A percentile compares a stretch with the other conserved stretches of the same genome.
phyloP scores from a whole-genome alignment of 768 basidiomycete genomes.

The Mycena sanguinolenta region DNA sequence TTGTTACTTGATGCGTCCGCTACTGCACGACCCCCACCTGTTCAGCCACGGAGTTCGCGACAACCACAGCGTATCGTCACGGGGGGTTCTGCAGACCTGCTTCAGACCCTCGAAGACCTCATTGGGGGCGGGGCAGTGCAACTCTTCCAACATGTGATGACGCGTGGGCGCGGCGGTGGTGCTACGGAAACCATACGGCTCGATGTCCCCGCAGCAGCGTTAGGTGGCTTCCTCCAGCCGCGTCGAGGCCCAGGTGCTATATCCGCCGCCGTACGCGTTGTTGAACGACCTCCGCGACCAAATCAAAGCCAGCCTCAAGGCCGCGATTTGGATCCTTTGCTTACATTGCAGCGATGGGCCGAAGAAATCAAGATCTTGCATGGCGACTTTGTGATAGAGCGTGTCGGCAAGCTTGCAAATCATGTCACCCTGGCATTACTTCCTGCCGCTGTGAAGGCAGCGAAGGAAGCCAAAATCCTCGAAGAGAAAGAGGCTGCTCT shows the following conservation, averaged over 20 bases:
- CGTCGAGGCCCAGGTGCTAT: slow-evolving; percentile 63
- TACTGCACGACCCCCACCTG: slow-evolving; percentile 56
- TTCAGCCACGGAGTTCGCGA: slow-evolving; percentile 63
- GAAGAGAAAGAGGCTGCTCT: slow-evolving; percentile 67
- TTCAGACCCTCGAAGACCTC: slow-evolving; percentile 85
- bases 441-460: slow-evolving; percentile 82
- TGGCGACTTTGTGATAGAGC: slow-evolving; percentile 78
- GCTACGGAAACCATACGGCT: slow-evolving; percentile 80
- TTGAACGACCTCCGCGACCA: slow-evolving; percentile 64
- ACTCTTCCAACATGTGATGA: slow-evolving; percentile 86
- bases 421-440: slow-evolving; percentile 82
- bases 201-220: slow-evolving; percentile 76
- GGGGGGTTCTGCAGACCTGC: slow-evolving; percentile 67
- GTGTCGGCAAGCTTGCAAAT: slow-evolving; percentile 74
- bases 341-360: slow-evolving; percentile 89
- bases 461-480: slow-evolving; percentile 66
- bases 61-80: slow-evolving; percentile 70
- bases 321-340: slow-evolving; percentile 81
- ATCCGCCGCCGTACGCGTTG: slow-evolving; percentile 70
- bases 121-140: slow-evolving; percentile 87
- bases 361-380: slow-evolving; percentile 90
- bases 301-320: slow-evolving; percentile 57
- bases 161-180: slow-evolving; percentile 66
- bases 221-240: slow-evolving; percentile 65
- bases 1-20: slow-evolving; percentile 77